Evolutionary conservation across 768 basidiomycete species (phyloP), one percentile per base, ranked within the genome.

Genomic region (Mycena rosella): DNA sequence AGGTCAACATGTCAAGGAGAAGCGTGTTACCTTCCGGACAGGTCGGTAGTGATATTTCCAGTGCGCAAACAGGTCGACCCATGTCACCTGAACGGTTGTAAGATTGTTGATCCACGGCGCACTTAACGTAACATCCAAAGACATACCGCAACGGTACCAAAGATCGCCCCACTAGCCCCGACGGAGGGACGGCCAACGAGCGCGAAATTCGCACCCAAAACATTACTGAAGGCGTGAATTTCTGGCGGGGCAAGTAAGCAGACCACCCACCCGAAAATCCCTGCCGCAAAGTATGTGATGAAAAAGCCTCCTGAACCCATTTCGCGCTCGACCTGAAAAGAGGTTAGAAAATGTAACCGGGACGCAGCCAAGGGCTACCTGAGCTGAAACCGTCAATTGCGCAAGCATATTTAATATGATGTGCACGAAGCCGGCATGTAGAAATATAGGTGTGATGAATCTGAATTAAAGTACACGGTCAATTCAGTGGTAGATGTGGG

Each of bases 401-500:
- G 91, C 96, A 30, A 96, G 76, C 90, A 98, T 92, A 76, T 99
- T 99, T 67, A 99, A 75, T 5, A 91, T 71, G 38, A 97, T 84
- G 76, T 99, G 97, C n/a, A 99, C 84, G 63, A 99, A 84, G n/a
- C 97, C 97, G 14, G 95, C 98, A 72, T 99, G 97, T 7, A 98
- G 80, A 76, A 99, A 98, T 56, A 97, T 92, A 11, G 96, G 87
- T 2, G 91, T 89, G 72, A 96, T 91, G 75, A 96, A 96, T 69
- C 94, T 93, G 71, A 11, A 48, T 11, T 10, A 40, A 40, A 15
- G 17, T 40, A 29, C 65, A 70, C 45, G 60, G 72, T 62, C 14
- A 63, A 57, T 38, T 20, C 57, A 40, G 26, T 15, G 20, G 29
- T 15, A 29, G 34, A 56, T 32, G 8, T 49, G 32, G 8, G 26